Percentiles rank a stretch among this genome's conserved stretches.
Evolutionary conservation across 1,284 basidiomycete species (phyloP).

Genomic region (Vanrija pseudolonga): DNA sequence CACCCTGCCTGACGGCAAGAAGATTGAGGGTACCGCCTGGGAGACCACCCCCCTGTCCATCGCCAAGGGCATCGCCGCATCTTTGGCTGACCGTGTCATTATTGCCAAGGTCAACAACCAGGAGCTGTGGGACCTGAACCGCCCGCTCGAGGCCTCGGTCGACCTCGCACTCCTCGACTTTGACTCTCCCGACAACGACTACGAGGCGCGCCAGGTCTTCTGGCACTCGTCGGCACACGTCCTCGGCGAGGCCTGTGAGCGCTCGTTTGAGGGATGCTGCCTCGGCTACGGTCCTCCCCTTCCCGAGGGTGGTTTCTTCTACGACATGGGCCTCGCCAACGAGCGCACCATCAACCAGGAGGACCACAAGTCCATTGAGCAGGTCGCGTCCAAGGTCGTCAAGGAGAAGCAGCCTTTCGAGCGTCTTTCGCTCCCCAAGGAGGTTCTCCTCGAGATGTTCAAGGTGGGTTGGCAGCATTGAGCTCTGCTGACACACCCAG

Average conservation of each 20-base stretch:
- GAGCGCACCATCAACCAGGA: constrained; percentile 65
- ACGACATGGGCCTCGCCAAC: constrained; percentile 72
- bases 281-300: constrained; percentile 94
- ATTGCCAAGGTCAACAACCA: constrained; percentile 87
- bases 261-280: constrained; percentile 90
- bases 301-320: constrained; percentile 97
- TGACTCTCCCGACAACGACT: constrained; percentile 77
- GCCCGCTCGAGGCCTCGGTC: constrained; percentile 80
- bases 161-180: constrained; percentile 88
- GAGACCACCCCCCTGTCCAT: constrained; percentile 95
- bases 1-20: constrained; percentile 82
- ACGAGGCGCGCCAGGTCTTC: constrained; percentile 85
- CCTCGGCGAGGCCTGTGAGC: constrained; percentile 94
- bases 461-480: constrained; percentile 55
- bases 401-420: constrained; percentile 99
- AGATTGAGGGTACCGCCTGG: constrained; percentile 81
- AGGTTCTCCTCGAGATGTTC: constrained; percentile 95
- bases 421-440: constrained; percentile 87
- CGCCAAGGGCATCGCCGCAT: constrained; percentile 81
- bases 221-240: constrained; percentile 99
- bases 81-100: constrained; percentile 82
- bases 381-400: constrained; percentile 77
- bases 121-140: constrained; percentile 88
- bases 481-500: constrained; percentile 50
- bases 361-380: constrained; percentile 88